These are phyloP conservation scores for Violaceomyces palustris DNA, from an alignment of 1,284 basidiomycete species.

Conservation along the genomic window DNA sequence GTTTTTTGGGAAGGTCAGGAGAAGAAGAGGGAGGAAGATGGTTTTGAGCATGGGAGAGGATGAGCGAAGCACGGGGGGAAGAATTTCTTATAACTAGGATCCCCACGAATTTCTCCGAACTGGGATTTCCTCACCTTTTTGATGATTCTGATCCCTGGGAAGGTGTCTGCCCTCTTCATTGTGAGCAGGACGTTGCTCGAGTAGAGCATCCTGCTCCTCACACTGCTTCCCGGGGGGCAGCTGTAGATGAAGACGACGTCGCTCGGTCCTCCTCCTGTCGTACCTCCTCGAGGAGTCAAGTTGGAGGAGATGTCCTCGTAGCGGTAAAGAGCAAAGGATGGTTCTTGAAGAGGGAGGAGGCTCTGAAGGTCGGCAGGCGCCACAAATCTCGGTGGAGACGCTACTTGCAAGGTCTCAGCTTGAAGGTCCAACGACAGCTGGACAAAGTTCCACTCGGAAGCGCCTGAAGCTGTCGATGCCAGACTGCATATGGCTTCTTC, in stretches of 20 bases:
- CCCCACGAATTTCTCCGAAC: background rate
- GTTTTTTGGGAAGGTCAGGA: background rate
- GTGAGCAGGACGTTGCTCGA: slow-evolving; percentile 30
- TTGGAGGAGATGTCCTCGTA: slow-evolving; percentile 14
- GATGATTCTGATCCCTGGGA: slow-evolving; percentile 27
- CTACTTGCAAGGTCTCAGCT: slow-evolving; percentile 24
- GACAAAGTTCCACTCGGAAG: slow-evolving; percentile 38
- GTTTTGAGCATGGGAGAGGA: background rate
- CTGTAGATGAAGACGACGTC: slow-evolving; percentile 40
- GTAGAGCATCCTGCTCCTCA: slow-evolving; percentile 40
- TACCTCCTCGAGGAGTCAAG: no score
- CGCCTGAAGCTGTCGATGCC: slow-evolving; percentile 23
- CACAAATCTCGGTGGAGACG: slow-evolving; percentile 23
- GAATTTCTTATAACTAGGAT: background rate
- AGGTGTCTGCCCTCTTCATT: slow-evolving; percentile 24
- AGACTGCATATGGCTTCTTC: slow-evolving; percentile 25
- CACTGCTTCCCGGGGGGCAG: slow-evolving; percentile 31
- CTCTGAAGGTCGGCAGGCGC: slow-evolving; percentile 17
- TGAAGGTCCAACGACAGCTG: slow-evolving; percentile 27
- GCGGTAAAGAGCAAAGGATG: slow-evolving; percentile 33
- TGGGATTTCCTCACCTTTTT: slow-evolving; percentile 28
- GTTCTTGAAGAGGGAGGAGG: slow-evolving; percentile 15
- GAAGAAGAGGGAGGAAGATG: background rate
- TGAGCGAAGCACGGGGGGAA: background rate
- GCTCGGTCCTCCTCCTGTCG: no score